phyloP scores from a whole-genome alignment of 139 green algal genomes.

The Micractinium sp. region DNA sequence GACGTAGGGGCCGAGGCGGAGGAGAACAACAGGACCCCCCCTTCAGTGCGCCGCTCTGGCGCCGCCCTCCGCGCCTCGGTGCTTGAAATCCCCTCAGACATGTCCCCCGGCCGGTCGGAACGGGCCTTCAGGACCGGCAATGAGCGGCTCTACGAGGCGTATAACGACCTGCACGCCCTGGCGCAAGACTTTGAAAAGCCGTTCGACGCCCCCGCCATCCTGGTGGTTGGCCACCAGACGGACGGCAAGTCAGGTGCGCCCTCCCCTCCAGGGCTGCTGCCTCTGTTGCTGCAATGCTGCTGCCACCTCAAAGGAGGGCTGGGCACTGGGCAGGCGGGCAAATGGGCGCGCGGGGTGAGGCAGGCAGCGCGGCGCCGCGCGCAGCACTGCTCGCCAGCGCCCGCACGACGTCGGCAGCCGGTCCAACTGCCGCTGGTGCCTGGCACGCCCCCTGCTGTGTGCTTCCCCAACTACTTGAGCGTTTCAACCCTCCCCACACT shows the following conservation, averaged over 20 bases:
- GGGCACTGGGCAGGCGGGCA: too few relatives aligned
- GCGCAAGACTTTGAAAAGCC: conserved; percentile 95
- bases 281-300: neutral
- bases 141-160: conserved; percentile 92
- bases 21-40: conserved; percentile 59
- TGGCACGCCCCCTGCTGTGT: too few relatives aligned
- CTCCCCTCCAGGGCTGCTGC: neutral
- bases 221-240: conserved; percentile 97
- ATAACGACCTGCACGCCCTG: conserved; percentile 91
- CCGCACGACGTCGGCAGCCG: neutral
- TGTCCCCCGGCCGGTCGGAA: conserved; percentile 56
- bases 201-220: conserved; percentile 94
- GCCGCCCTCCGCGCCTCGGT: conserved; percentile 29
- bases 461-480: too few relatives aligned
- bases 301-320: too few relatives aligned
- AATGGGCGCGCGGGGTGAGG: neutral
- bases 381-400: neutral
- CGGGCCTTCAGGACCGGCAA: conserved; percentile 73
- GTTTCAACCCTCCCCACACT: neutral
- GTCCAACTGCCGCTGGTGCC: neutral
- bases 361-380: neutral
- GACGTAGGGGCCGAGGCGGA: neutral
- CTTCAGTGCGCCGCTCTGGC: conserved; percentile 25
- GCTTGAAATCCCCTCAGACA: conserved; percentile 38
- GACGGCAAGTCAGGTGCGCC: conserved; percentile 90